Conservation (phyloP, 1,284 basidiomycete genomes). For the Tylopilus orsonianus region DNA sequence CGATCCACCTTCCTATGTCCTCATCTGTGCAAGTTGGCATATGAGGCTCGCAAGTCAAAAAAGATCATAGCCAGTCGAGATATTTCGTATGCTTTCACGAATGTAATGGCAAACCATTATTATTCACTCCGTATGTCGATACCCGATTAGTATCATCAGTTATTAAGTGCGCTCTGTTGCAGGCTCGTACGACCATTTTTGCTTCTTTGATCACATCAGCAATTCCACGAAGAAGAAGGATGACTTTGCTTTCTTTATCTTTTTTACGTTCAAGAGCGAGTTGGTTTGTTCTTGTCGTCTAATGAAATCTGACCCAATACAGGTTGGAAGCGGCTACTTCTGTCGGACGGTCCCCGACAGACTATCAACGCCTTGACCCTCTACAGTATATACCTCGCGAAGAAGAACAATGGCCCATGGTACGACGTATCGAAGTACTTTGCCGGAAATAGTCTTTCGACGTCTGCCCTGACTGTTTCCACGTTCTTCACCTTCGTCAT, state of each 20-base stretch:
- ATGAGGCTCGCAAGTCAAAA: slow-evolving; percentile 90
- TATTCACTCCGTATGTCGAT: slow-evolving; percentile 79
- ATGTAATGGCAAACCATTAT: slow-evolving; percentile 95
- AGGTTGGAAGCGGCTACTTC: slow-evolving; percentile 94
- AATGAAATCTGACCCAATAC: slow-evolving; percentile 13
- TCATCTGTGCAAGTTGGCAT: slow-evolving; percentile 64
- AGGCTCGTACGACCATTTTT: slow-evolving; percentile 96
- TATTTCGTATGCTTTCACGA: slow-evolving; percentile 96
- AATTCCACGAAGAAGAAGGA: slow-evolving; percentile 96
- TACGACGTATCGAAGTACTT: slow-evolving; percentile 73
- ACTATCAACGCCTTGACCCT: slow-evolving; percentile 94
- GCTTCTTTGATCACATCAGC: slow-evolving; percentile 96
- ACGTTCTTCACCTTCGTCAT: slow-evolving; percentile 91
- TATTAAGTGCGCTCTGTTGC: slow-evolving; percentile 7
- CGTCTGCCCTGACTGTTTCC: slow-evolving; percentile 81
- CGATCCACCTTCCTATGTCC: background rate
- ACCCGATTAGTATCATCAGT: background rate
- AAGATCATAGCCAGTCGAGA: slow-evolving; percentile 93
- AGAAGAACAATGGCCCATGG: slow-evolving; percentile 65
- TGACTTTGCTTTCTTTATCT: slow-evolving; percentile 98
- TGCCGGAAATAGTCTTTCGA: slow-evolving; percentile 66
- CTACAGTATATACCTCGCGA: slow-evolving; percentile 86
- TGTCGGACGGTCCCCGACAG: slow-evolving; percentile 98
- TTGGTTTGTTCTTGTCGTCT: slow-evolving; percentile 14
- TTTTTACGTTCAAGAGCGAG: slow-evolving; percentile 98